Evolutionary conservation across 2,329 filamentous ascomycete species (phyloP), one percentile per base, ranked within the genome.

Genomic region (Fusarium caatingaense): DNA sequence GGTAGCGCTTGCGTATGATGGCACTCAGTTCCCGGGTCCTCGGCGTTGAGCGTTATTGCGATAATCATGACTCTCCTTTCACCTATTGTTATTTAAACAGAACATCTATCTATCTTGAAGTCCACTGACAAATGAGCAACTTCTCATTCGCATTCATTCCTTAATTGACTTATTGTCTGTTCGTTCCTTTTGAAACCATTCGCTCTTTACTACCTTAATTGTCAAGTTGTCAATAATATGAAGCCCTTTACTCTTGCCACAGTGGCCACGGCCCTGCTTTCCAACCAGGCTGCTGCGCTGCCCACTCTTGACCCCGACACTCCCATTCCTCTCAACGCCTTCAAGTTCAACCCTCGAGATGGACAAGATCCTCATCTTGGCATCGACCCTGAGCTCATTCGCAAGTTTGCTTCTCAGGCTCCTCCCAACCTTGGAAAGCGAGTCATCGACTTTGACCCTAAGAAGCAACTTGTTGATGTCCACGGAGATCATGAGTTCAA

Each of bases 331-430:
- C 67, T 70, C 13, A 57, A 70, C 25, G 67, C 67, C 3, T 70
- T 70, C 44, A 70, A 60, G 54, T 28, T 70, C 4, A 15, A 42
- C 4, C 1, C 27, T 8, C 50, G 63, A 1, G 28, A 18, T 15
- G 67, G 55, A 13, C 12, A 30, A 8, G 59, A 70, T n/a, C 67
- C 67, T 27, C 67, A 70, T 13, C 7, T 56, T 15, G 63, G 66
- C 2, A 49, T 70, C n/a, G 67, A 70, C 5, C 67, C 66, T n/a
- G 67, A 70, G 63, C 25, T 53, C 4, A 70, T 70, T 15, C 67
- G 67, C 40, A 70, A 70, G 32, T 70, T 30, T 13, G 67, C 54
- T 3, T 70, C 67, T 10, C 58, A 60, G 49, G 66, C 63, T 13
- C 66, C 67, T 27, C 8, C 67, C 3, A 41, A 42, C 34, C 27